These are phyloP conservation scores for Pseudonitzschia delicatissima DNA, from an alignment of 108 stramenopile species.

Conservation along the genomic window DNA sequence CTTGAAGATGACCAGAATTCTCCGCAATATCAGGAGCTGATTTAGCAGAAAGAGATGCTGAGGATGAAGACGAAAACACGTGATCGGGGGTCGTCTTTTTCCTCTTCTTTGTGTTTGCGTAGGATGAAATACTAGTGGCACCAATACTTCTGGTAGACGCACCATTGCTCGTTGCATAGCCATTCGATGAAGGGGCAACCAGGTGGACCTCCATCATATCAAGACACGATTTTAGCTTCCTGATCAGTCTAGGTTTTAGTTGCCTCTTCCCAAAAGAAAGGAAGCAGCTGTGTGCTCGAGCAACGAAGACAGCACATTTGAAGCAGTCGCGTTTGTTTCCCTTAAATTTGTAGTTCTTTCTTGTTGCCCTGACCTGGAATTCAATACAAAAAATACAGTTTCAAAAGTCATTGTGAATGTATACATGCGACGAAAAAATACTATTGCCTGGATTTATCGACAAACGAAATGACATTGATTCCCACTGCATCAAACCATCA, in stretches of 20 bases:
- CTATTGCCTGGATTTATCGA: too few species aligned
- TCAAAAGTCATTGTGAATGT: too few species aligned
- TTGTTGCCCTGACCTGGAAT: constrained; percentile 3
- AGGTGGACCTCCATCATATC: constrained; percentile 29
- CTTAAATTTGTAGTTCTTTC: constrained; percentile 24
- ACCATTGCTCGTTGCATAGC: background rate
- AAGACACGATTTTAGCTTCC: constrained; percentile 21
- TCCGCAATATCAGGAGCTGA: background rate
- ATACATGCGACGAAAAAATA: too few species aligned
- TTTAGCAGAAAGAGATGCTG: background rate
- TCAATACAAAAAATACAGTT: background rate
- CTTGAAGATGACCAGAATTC: background rate
- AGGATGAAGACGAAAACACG: background rate
- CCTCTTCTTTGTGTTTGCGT: constrained; percentile 13
- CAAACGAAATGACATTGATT: background rate
- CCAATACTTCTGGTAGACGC: background rate
- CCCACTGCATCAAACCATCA: background rate
- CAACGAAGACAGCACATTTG: constrained; percentile 39
- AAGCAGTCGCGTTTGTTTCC: constrained; percentile 24
- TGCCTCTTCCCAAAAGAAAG: background rate
- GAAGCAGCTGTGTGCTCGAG: constrained; percentile 14
- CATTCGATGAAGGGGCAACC: background rate
- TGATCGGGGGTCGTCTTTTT: constrained; percentile 6
- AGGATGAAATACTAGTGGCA: background rate
- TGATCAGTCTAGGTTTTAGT: constrained; percentile 1